Evolutionary conservation across 768 basidiomycete genomes (phyloP).

Genomic region (Gloeophyllum trabeum): DNA sequence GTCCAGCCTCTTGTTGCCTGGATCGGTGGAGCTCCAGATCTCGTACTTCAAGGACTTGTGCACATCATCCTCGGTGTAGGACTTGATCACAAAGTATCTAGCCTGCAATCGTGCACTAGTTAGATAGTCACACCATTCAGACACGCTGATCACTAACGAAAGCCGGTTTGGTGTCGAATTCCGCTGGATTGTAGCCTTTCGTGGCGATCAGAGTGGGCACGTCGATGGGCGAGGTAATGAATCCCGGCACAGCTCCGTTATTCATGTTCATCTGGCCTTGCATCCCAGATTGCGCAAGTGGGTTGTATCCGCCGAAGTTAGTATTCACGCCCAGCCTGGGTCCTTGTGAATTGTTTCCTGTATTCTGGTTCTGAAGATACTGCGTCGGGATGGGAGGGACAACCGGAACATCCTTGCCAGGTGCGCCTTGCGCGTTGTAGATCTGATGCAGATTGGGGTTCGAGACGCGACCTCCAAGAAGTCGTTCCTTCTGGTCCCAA

Average conservation of each 20-base stretch:
- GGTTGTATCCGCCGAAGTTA: background rate
- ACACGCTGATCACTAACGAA: slow-evolving; percentile 39
- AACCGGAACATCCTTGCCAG: slow-evolving; percentile 36
- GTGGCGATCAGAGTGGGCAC: slow-evolving; percentile 74
- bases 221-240: slow-evolving; percentile 65
- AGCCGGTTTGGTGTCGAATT: slow-evolving; percentile 71
- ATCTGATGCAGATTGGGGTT: slow-evolving; percentile 61
- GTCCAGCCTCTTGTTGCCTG: slow-evolving; percentile 94
- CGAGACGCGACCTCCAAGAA: slow-evolving; percentile 43
- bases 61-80: slow-evolving; percentile 97
- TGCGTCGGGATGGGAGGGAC: slow-evolving; percentile 69
- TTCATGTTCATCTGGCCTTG: slow-evolving; percentile 1
- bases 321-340: slow-evolving; percentile 14
- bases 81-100: slow-evolving; percentile 96
- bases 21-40: slow-evolving; percentile 96
- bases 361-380: slow-evolving; percentile 60
- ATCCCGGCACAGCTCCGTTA: slow-evolving; percentile 14
- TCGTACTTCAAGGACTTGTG: slow-evolving; percentile 97
- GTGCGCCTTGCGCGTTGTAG: slow-evolving; percentile 29
- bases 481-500: slow-evolving; percentile 63
- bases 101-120: slow-evolving; percentile 39
- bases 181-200: slow-evolving; percentile 86
- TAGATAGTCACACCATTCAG: slow-evolving; percentile 4
- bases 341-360: too few species aligned
- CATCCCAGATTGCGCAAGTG: background rate